Evolutionary conservation across 2,329 filamentous ascomycete genomes (phyloP), one percentile per base, ranked within the genome.

Genomic region (Talaromyces sp.): DNA sequence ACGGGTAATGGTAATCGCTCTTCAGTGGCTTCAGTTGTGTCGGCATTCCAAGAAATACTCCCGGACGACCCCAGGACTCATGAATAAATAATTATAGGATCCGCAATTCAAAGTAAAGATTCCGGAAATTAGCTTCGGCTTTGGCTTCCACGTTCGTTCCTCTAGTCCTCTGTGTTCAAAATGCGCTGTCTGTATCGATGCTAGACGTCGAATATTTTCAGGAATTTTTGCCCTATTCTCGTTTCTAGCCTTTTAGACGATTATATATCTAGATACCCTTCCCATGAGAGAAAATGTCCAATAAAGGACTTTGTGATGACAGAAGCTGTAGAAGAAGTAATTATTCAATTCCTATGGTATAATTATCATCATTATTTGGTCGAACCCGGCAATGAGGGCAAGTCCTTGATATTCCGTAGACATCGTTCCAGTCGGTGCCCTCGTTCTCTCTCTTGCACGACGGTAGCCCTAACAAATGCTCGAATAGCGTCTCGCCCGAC

Each of bases 351-450:
- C 8, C 37, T 47, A 63, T 35, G n/a, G 27, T 52, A 52, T 54
- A 41, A 5, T 24, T n/a, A 54, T 57, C 19, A n/a, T 57, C 50
- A 63, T 45, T 27, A 63, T 45, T 27, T 62, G 22, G 24, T 52
- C 14, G 50, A 19, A 52, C 37, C n/a, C 47, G 62, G 58, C n/a
- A 39, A n/a, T 24, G 37, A 43, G 35, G 58, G 37, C 39, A 63
- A 19, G 39, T 78, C 73, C 50, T 70, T 75, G 47, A 90, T 77
- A 69, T 84, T 88, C 68, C 92, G 86, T 70, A 97, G 77, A 9
- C 93, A 93, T 68, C 94, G 84, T 79, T 85, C 86, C 84, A 99
- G 89, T 22, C 90, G 89, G 70, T 92, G 92, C 68, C 97, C 80
- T 69, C 91, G 85, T 73, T 91, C 90, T 69, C 86, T 86, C 79